phyloP scores from a whole-genome alignment of 192 early-diverging fungal genomes.

The Endogone sp. region DNA sequence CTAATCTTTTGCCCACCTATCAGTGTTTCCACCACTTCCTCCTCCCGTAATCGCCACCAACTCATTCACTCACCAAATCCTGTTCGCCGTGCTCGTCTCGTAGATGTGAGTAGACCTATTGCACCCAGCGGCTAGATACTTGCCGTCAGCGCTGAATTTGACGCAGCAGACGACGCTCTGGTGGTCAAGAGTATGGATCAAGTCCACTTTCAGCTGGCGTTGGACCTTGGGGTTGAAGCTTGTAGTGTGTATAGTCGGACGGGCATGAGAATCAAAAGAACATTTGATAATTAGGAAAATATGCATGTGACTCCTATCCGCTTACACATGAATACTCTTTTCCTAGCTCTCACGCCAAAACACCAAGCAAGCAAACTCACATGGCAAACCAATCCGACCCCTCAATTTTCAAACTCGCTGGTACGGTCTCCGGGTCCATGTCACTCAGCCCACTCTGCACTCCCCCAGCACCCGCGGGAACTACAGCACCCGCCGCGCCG shows the following conservation, averaged over 20 bases:
- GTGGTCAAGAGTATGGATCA: constrained; percentile 56
- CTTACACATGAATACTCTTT: too few species aligned
- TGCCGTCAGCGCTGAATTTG: constrained; percentile 90
- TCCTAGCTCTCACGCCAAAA: constrained; percentile 1
- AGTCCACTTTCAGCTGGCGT: constrained; percentile 59
- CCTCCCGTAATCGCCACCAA: too few species aligned
- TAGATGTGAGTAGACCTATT: constrained; percentile 88
- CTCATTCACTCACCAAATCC: constrained; percentile 57
- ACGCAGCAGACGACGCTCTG: constrained; percentile 95
- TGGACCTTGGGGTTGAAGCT: constrained; percentile 65
- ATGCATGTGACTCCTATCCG: constrained; percentile 85
- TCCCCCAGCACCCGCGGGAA: not conserved
- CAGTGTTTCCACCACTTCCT: too few species aligned
- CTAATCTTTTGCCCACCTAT: too few species aligned
- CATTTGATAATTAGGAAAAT: constrained; percentile 6
- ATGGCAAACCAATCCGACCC: constrained; percentile 88
- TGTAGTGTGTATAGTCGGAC: not conserved
- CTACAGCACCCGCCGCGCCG: not conserved
- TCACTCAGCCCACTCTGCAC: constrained; percentile 51
- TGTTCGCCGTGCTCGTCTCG: constrained; percentile 74
- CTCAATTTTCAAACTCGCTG: constrained; percentile 70
- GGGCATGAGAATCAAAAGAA: not conserved
- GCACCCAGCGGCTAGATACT: constrained; percentile 90
- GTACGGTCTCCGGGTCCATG: constrained; percentile 76
- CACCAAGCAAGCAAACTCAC: constrained; percentile 33